Percentiles rank a stretch among this genome's conserved stretches.
Evolutionary conservation across 345 rosid genomes (phyloP).

Genomic region (Populus davidiana): DNA sequence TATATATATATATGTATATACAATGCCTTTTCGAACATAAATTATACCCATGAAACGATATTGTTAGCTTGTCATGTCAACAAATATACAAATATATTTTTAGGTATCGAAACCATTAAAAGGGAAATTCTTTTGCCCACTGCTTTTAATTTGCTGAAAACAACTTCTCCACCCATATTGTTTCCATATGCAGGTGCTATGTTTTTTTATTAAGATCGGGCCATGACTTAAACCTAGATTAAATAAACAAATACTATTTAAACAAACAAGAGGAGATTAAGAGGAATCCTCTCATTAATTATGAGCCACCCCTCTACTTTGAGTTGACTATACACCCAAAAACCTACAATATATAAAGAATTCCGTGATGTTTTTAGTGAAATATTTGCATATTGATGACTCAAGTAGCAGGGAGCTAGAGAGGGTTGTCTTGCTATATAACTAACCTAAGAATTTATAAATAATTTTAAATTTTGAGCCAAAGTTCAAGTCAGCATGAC

Average conservation of each 20-base stretch:
- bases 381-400: not conserved
- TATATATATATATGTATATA: not conserved
- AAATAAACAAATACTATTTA: not conserved
- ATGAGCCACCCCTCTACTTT: not conserved
- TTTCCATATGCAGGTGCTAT: conserved; percentile 33
- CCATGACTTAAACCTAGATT: conserved; percentile 26
- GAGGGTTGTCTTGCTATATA: not conserved
- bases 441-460: not conserved
- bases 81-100: not conserved
- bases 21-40: too few relatives aligned
- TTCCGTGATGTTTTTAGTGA: not conserved
- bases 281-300: conserved; percentile 25
- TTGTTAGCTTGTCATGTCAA: conserved; percentile 11
- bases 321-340: not conserved
- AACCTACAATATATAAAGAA: too few relatives aligned
- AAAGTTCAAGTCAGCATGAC: not conserved
- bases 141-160: conserved; percentile 44
- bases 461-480: not conserved
- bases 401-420: not conserved
- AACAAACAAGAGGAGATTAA: not conserved
- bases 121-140: conserved; percentile 44
- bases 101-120: conserved; percentile 36
- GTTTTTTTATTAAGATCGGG: conserved; percentile 13
- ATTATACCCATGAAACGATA: not conserved
- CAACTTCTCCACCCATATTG: conserved; percentile 41